Base-by-base conservation (phyloP, 768 basidiomycete species). In the Wakefieldia striispora region DNA sequence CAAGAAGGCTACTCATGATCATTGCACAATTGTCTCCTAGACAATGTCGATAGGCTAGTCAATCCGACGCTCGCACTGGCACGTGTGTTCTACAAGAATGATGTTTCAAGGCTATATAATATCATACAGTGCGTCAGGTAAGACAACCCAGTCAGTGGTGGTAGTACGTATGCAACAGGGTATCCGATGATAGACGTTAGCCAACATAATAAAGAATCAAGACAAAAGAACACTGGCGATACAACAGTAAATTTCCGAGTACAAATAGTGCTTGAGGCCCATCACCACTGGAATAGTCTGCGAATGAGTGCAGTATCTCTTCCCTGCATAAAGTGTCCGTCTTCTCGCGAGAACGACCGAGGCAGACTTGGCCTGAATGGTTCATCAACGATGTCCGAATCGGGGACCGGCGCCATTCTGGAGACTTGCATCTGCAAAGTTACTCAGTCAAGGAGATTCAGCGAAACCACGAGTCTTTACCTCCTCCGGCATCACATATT, bases 401-500 rank as follows among this genome's bases (percentile, higher is more conserved):
- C 73, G 14, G 81, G 75, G 34, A 77, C 71, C 9, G 79, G 75
- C 16, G 80, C 75, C 41, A 86, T 80, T 48, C 86, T 75, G 17
- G 79, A 77, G 53, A 80, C 76, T 66, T 86, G 83, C 79, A 86
- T 78, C 86, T 88, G 59, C 24, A 37, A 16, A 33, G 13, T 29
- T 17, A 40, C 41, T 52, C 46, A 45, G 47, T 50, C 29, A 52
- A 34, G 36, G 33, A 20, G 24, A 23, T 29, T 50, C 5, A 34
- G 26, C 16, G 40, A 27, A 37, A 1, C 11, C 21, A 53, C 23
- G 37, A 19, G 21, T 7, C 60, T 77, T 46, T 57, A 88, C 90
- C 71, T 88, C 84, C 44, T 75, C 72, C 50, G 76, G 80, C 88
- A 92, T 91, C 24, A 89, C 71, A 40, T 74, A 75, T 24, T 77